Percentiles rank a stretch among this genome's conserved stretches.
Evolutionary conservation across 768 basidiomycete species (phyloP).

Genomic region (Tephrocybe sp.): DNA sequence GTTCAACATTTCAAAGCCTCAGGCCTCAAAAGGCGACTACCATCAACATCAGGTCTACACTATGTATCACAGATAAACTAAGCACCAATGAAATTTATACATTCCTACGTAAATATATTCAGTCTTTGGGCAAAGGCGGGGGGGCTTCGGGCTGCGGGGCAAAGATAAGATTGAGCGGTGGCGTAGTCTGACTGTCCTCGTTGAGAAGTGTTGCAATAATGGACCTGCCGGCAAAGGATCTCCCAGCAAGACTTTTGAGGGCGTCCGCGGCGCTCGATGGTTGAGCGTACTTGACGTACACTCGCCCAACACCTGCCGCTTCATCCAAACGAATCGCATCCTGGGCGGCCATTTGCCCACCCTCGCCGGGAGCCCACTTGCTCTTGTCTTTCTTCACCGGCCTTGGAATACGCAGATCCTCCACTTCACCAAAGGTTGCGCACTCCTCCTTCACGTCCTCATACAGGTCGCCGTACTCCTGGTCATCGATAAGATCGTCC

Average conservation of each 20-base stretch:
- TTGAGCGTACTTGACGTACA: conserved; percentile 86
- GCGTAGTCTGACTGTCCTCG: conserved; percentile 84
- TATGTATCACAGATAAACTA: conserved; percentile 4
- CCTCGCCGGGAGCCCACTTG: conserved; percentile 70
- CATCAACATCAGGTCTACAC: not conserved
- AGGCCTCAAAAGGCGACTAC: not conserved
- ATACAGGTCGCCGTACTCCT: conserved; percentile 91
- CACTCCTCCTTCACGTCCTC: conserved; percentile 96
- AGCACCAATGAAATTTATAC: not conserved
- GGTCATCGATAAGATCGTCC: conserved; percentile 87
- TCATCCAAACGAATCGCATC: conserved; percentile 80
- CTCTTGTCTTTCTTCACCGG: conserved; percentile 85
- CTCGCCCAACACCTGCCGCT: conserved; percentile 90
- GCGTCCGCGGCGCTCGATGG: conserved; percentile 65
- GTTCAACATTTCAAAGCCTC: not conserved
- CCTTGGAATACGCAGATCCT: conserved; percentile 86
- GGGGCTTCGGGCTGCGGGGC: conserved; percentile 83
- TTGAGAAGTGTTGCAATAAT: conserved; percentile 84
- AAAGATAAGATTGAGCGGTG: conserved; percentile 79
- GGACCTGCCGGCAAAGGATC: conserved; percentile 82
- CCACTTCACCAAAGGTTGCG: conserved; percentile 73
- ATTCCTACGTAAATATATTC: conserved; percentile 17
- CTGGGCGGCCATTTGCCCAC: conserved; percentile 55
- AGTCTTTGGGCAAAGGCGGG: conserved; percentile 60
- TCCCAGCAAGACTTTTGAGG: conserved; percentile 85